These are phyloP conservation scores for Starmera stellimalicola DNA, from an alignment of 1,139 yeast genomes.

Conservation along the genomic window DNA sequence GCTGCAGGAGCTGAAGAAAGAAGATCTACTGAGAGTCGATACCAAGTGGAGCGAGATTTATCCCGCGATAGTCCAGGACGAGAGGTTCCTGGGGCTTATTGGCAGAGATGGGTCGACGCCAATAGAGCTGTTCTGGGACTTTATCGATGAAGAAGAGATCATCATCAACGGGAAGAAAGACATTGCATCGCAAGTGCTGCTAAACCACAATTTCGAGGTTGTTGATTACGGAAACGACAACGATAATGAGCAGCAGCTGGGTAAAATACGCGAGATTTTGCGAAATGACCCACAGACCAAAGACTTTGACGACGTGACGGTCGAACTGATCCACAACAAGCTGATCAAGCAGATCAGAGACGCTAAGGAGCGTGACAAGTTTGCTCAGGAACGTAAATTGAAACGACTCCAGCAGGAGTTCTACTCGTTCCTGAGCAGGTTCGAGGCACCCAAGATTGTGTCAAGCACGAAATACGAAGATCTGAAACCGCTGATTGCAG, in stretches of 20 bases:
- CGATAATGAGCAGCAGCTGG: constrained; percentile 7
- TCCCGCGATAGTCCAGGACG: constrained; percentile 43
- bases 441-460: constrained; percentile 21
- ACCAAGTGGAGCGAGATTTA: constrained; percentile 54
- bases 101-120: constrained; percentile 81
- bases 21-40: constrained; percentile 40
- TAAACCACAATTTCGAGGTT: constrained; percentile 23
- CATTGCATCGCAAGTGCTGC: constrained; percentile 42
- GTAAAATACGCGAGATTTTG: constrained; percentile 9
- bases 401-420: constrained; percentile 30
- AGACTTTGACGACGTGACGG: constrained; percentile 20
- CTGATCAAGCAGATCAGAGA: constrained; percentile 21
- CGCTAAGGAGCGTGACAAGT: constrained; percentile 23
- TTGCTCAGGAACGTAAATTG: constrained; percentile 24
- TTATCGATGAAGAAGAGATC: constrained; percentile 54
- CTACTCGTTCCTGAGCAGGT: constrained; percentile 24
- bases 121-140: constrained; percentile 69
- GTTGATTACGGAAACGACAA: constrained; percentile 6
- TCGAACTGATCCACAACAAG: constrained; percentile 20
- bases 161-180: constrained; percentile 51
- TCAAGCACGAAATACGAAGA: constrained; percentile 29
- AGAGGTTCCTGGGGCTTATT: constrained; percentile 49
- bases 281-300: constrained; percentile 16
- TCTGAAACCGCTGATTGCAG: constrained; percentile 22
- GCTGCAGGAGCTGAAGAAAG: constrained; percentile 28